Evolutionary conservation across 1,139 yeast genomes (phyloP), one percentile per base, ranked within the genome.

Genomic region (Arxiozyma heterogenica): DNA sequence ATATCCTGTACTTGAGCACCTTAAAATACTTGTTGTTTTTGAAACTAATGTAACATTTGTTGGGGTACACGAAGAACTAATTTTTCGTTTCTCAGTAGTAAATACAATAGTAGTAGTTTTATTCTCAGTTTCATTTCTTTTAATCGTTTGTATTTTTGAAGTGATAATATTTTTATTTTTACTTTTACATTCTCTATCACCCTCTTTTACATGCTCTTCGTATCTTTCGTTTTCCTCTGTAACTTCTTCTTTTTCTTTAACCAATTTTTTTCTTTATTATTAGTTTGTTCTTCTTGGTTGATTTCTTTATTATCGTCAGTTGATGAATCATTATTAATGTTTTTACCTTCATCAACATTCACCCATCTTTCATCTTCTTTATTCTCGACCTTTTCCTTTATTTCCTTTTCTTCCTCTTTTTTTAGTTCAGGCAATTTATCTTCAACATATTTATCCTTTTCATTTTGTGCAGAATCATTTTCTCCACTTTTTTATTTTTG

Each of bases 301-400:
- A 34, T 18, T 7, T 30, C 38, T 8, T 22, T 34, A 17, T 34
- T 30, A 5, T 30, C 27, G 9, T 47, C 18, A 43, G 48, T 43
- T 2, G 2, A 9, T 7, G 20, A 8, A 22, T 22, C 34, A 23
- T 22, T 18, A 49, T 41, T 25, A 50, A 41, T 17, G 54, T 54
- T 8, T 47, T 47, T 34, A 58, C 53, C 6, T 53, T 22, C 12
- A 42, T 38, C 18, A 49, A 54, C 25, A 43, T 47, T 15, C 55
- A 44, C 22, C 51, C 47, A 27, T 51, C 53, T 9, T 53, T 54
- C 41, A 46, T 39, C 39, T 12, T 43, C 17, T 5, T 43, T 21
- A 21, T 21, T 17, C 23, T 43, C 18, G 23, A 7, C 18, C 5
- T 43, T 17, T 43, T 27, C 46, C 3, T 43, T 4, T 17, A 22